Percentiles rank a stretch among this genome's conserved stretches.
phyloP scores from a whole-genome alignment of 257 asterid genomes.

The Ophiorrhiza pumila region DNA sequence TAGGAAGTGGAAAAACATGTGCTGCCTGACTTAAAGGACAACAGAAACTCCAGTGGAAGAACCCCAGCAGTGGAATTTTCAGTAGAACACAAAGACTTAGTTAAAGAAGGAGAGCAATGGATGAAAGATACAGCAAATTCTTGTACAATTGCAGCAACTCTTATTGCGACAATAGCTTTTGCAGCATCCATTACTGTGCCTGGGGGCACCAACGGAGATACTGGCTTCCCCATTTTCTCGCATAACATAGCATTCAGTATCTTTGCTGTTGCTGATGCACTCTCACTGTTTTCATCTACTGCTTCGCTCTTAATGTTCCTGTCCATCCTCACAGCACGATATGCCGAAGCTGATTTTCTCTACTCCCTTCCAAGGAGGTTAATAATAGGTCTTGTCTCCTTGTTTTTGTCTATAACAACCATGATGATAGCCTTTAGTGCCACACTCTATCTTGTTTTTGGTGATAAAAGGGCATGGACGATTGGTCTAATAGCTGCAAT shows the following conservation, averaged over 20 bases:
- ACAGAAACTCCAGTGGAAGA: slow-evolving; percentile 22
- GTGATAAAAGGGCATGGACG: slow-evolving; percentile 27
- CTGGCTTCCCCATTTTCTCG: slow-evolving; percentile 28
- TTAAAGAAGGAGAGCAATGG: slow-evolving; percentile 37
- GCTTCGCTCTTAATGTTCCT: slow-evolving; percentile 34
- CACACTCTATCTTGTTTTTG: slow-evolving; percentile 30
- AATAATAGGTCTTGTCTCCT: slow-evolving; percentile 27
- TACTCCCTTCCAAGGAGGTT: slow-evolving; percentile 30
- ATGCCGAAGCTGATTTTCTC: slow-evolving; percentile 34
- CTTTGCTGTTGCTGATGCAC: slow-evolving; percentile 31
- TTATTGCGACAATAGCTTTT: slow-evolving; percentile 36
- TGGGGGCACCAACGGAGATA: slow-evolving; percentile 29
- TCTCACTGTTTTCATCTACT: slow-evolving; percentile 36
- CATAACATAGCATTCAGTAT: background rate
- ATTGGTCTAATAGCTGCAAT: slow-evolving; percentile 25
- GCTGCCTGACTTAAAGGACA: slow-evolving; percentile 25
- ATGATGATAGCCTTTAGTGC: slow-evolving; percentile 39
- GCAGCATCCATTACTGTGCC: slow-evolving; percentile 43
- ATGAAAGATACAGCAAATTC: slow-evolving; percentile 40
- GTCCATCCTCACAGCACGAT: slow-evolving; percentile 38
- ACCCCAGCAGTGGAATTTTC: slow-evolving; percentile 33
- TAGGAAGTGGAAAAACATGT: slow-evolving; percentile 43
- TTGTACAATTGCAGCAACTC: slow-evolving; percentile 36
- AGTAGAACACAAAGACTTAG: slow-evolving; percentile 26
- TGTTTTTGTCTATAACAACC: slow-evolving; percentile 31